Percentiles rank a stretch among this genome's conserved stretches.
phyloP scores from a whole-genome alignment of 208 protist genomes.

The Borovskyia barvae region DNA sequence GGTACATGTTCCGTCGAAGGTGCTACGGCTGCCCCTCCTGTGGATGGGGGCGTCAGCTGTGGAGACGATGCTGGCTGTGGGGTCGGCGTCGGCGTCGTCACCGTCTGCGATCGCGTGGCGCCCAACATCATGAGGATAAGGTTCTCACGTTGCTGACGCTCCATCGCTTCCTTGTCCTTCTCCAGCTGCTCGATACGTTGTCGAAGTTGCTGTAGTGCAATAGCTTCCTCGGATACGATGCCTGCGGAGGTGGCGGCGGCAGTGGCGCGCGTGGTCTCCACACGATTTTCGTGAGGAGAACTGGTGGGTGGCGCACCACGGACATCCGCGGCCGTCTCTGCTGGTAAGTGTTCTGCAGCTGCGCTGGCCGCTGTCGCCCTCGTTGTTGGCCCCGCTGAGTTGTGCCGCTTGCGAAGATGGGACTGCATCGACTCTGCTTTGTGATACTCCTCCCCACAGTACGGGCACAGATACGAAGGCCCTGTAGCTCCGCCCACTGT shows the following conservation, averaged over 20 bases:
- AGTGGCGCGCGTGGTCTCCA: neutral
- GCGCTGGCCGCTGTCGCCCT: neutral
- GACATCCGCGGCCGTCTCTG: no score
- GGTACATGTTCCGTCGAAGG: neutral
- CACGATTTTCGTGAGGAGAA: no score
- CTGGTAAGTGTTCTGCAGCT: no score
- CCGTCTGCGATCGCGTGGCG: constrained; percentile 11
- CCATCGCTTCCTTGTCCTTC: constrained; percentile 49
- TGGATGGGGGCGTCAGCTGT: neutral
- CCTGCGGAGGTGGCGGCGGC: neutral
- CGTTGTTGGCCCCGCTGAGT: neutral
- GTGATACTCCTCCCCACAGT: constrained; percentile 78
- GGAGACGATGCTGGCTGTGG: neutral
- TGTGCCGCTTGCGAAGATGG: constrained; percentile 85
- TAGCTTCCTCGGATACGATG: constrained; percentile 2
- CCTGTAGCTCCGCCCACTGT: neutral
- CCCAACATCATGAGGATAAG: constrained; percentile 62
- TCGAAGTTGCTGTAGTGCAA: constrained; percentile 32
- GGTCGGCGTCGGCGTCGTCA: neutral
- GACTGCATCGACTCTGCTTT: constrained; percentile 89
- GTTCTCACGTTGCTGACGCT: constrained; percentile 60
- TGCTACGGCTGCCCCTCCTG: neutral
- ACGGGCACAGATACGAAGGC: constrained; percentile 42
- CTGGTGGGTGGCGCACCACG: no score
- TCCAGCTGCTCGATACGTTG: constrained; percentile 57